Base-by-base conservation (phyloP, 352 stramenopile genomes). In the Thraustochytrium sp. region DNA sequence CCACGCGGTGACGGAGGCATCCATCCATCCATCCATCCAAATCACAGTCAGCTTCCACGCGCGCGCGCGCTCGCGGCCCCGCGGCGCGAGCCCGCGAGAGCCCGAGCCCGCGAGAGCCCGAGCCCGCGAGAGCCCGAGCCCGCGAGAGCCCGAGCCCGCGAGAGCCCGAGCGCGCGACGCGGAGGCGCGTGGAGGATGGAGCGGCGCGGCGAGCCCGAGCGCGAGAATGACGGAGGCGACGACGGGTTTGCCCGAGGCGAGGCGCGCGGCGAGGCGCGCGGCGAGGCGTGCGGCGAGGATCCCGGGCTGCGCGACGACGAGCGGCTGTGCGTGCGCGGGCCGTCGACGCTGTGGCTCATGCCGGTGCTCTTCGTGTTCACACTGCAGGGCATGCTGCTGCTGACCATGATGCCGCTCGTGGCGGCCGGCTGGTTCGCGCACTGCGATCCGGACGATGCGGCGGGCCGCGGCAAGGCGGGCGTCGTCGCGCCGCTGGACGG, bases 381-480 rank as follows among this genome's bases (percentile, higher is more conserved):
- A 18, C 68, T 80, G 44, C 68, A 80, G 51, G 26, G 9, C 34
- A 68, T 80, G 68, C 46, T 75, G 2, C 9, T 80, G 5, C 21
- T 48, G 9, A 34, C 36, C 51, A 68, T 80, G 68, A 46, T 80
- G 31, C 68, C 68, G n/a, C n/a, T 13, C 0, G 40, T 80, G 26
- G 31, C 31, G 13, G 68, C 68, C 46, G 31, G 5, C 29, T 80
- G 68, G 68, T 80, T 80, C 38, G 40, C 68, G 13, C 18, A 80
- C 34, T 80, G 68, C 53, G 51, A 61, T 21, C 68, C 46, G 21
- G 26, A 61, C n/a, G n/a, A n/a, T n/a, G n/a, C n/a, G n/a, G n/a
- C n/a, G n/a, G 18, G 18, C 26, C 18, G 26, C 18, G 18, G 49
- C 49, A 18, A 26, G 49, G 49, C 49, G n/a, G n/a, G n/a, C n/a